A percentile compares a stretch with the other conserved stretches of the same genome.
Conservation (phyloP, 2,329 filamentous ascomycete species). For the Paradendryphiella salina region DNA sequence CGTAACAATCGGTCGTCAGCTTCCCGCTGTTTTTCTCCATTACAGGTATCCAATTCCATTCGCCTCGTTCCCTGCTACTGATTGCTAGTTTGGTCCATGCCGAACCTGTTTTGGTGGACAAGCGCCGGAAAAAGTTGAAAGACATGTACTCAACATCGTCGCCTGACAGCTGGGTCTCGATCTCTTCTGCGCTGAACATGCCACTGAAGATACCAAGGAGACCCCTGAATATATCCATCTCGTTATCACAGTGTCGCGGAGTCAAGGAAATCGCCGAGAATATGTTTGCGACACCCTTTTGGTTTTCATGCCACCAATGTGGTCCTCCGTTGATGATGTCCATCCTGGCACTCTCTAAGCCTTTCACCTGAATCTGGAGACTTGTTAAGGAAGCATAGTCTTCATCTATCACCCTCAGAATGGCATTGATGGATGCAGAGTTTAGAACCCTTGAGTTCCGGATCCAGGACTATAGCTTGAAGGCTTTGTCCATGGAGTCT, state of each 20-base stretch:
- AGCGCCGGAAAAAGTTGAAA: conserved; percentile 5
- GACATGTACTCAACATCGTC: conserved; percentile 6
- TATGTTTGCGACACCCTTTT: conserved; percentile 4
- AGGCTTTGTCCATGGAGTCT: conserved; percentile 5
- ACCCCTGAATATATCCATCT: conserved; percentile 1
- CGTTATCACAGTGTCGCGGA: neutral
- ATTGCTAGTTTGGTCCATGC: conserved; percentile 11
- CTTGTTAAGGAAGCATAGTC: neutral
- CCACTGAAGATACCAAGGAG: conserved; percentile 8
- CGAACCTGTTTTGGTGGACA: neutral
- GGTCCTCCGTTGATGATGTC: conserved; percentile 11
- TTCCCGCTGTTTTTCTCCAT: neutral
- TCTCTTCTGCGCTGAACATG: conserved; percentile 3
- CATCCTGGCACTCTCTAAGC: conserved; percentile 2
- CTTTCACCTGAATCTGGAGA: conserved; percentile 2
- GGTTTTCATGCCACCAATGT: conserved; percentile 7
- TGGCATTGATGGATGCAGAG: neutral
- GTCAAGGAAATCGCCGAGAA: conserved; percentile 7
- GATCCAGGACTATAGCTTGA: conserved; percentile 3
- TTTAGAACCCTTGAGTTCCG: neutral
- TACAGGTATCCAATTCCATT: conserved; percentile 11
- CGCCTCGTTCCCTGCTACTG: conserved; percentile 3
- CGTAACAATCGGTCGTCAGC: conserved; percentile 3
- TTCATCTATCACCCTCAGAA: conserved; percentile 6
- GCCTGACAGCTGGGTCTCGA: neutral